Conservation (phyloP, 2,329 filamentous ascomycete species). For the Colletotrichum endophyticum region DNA sequence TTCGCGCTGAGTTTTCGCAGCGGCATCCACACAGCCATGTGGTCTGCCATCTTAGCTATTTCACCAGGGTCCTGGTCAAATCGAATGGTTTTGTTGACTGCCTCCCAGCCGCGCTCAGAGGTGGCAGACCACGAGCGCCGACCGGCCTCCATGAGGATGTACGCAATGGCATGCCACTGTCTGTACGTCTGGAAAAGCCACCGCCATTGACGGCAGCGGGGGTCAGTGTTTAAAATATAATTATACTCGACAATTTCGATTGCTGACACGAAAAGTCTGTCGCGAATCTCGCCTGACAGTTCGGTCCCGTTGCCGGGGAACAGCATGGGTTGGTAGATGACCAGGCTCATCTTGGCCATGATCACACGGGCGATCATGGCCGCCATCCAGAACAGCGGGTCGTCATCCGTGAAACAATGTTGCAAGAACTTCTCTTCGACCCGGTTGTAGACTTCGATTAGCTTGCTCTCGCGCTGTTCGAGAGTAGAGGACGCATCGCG, state of each 20-base stretch:
- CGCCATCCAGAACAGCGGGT: slow-evolving; percentile 70
- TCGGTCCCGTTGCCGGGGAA: slow-evolving; percentile 60
- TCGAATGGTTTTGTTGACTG: slow-evolving; percentile 40
- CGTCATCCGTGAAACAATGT: slow-evolving; percentile 46
- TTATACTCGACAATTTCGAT: slow-evolving; percentile 77
- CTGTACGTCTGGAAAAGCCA: slow-evolving; percentile 58
- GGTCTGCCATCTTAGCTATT: slow-evolving; percentile 47
- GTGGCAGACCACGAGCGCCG: slow-evolving; percentile 54
- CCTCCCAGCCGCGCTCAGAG: slow-evolving; percentile 55
- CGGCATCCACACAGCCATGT: slow-evolving; percentile 57
- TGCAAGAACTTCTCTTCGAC: slow-evolving; percentile 60
- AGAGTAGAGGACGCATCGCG: slow-evolving; percentile 32
- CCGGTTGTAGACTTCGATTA: slow-evolving; percentile 57
- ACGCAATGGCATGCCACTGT: slow-evolving; percentile 57
- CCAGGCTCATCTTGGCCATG: slow-evolving; percentile 78
- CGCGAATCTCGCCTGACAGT: slow-evolving; percentile 65
- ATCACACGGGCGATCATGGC: slow-evolving; percentile 73
- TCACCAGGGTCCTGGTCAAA: slow-evolving; percentile 46
- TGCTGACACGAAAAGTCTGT: slow-evolving; percentile 73
- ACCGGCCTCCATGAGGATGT: slow-evolving; percentile 50
- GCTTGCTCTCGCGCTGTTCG: slow-evolving; percentile 45
- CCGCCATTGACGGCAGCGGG: slow-evolving; percentile 47
- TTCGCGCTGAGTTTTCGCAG: slow-evolving; percentile 59
- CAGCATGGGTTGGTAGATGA: slow-evolving; percentile 77
- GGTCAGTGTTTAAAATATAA: slow-evolving; percentile 67